A percentile compares a stretch with the other conserved stretches of the same genome.
These are phyloP conservation scores for Volvariella surrecta DNA, from an alignment of 1,284 basidiomycete species.

Conservation along the genomic window DNA sequence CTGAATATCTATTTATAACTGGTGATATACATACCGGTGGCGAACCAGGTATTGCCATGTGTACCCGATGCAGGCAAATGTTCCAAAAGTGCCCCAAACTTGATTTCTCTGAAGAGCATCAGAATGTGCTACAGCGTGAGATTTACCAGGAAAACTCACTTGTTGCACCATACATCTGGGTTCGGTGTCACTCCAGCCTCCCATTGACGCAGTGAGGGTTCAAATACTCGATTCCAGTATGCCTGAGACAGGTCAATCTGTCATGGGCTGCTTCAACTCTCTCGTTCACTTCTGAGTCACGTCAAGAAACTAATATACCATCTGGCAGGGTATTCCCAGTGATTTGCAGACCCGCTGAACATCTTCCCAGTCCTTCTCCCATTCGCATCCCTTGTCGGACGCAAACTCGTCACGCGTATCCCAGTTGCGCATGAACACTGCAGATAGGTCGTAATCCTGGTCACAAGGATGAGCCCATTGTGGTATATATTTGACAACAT, in stretches of 20 bases:
- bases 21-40: slow-evolving; percentile 73
- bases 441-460: slow-evolving; percentile 75
- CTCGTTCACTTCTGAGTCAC: slow-evolving; percentile 5
- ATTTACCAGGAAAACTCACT: slow-evolving; percentile 27
- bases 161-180: slow-evolving; percentile 92
- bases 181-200: slow-evolving; percentile 80
- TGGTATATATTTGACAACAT: slow-evolving; percentile 1
- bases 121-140: not conserved
- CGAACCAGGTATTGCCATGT: slow-evolving; percentile 49
- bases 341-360: slow-evolving; percentile 74
- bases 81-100: slow-evolving; percentile 84
- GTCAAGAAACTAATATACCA: slow-evolving; percentile 35
- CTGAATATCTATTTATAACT: no score
- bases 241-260: slow-evolving; percentile 78
- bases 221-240: slow-evolving; percentile 88
- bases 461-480: not conserved
- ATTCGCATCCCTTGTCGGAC: slow-evolving; percentile 77
- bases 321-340: slow-evolving; percentile 54
- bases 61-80: slow-evolving; percentile 33
- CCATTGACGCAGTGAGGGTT: slow-evolving; percentile 75
- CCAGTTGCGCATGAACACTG: slow-evolving; percentile 97
- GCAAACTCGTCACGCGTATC: slow-evolving; percentile 68
- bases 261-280: not conserved
- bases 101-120: slow-evolving; percentile 64
- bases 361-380: slow-evolving; percentile 94